phyloP scores from a whole-genome alignment of 1,284 basidiomycete genomes.

The Rhodotorula sp. region DNA sequence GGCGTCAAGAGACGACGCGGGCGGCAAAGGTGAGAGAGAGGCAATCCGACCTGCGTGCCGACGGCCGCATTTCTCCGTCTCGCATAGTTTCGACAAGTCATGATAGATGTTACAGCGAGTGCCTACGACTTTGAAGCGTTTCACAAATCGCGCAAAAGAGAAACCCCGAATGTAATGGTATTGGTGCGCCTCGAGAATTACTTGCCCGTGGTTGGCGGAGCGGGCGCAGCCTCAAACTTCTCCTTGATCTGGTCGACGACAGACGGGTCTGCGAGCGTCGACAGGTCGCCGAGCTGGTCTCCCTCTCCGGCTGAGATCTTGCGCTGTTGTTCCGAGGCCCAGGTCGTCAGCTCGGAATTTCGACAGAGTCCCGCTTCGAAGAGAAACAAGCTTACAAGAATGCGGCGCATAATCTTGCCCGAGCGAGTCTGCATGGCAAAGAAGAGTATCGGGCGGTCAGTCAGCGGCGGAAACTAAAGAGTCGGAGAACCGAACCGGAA shows the following conservation, averaged over 20 bases:
- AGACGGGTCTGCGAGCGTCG: conserved; percentile 72
- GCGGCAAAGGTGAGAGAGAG: too few relatives aligned
- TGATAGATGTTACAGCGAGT: too few relatives aligned
- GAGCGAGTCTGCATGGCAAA: conserved; percentile 71
- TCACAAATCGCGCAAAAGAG: too few relatives aligned
- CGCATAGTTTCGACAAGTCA: too few relatives aligned
- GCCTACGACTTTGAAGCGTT: too few relatives aligned
- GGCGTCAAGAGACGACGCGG: too few relatives aligned
- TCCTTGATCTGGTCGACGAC: conserved; percentile 44
- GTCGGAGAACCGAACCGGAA: neutral
- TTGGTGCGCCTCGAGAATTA: too few relatives aligned
- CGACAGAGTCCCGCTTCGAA: neutral
- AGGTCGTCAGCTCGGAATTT: neutral
- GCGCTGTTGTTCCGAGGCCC: conserved; percentile 63
- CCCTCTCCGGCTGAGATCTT: conserved; percentile 93
- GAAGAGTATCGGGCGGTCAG: neutral
- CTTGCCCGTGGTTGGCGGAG: neutral
- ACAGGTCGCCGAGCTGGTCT: conserved; percentile 84
- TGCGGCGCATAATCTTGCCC: conserved; percentile 96
- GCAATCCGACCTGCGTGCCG: too few relatives aligned
- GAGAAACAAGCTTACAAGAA: neutral
- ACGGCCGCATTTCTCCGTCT: too few relatives aligned
- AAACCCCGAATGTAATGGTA: too few relatives aligned
- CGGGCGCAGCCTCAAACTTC: conserved; percentile 5
- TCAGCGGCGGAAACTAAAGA: neutral